Conservation (phyloP, 768 basidiomycete genomes). For the Boletus rubescentipes region DNA sequence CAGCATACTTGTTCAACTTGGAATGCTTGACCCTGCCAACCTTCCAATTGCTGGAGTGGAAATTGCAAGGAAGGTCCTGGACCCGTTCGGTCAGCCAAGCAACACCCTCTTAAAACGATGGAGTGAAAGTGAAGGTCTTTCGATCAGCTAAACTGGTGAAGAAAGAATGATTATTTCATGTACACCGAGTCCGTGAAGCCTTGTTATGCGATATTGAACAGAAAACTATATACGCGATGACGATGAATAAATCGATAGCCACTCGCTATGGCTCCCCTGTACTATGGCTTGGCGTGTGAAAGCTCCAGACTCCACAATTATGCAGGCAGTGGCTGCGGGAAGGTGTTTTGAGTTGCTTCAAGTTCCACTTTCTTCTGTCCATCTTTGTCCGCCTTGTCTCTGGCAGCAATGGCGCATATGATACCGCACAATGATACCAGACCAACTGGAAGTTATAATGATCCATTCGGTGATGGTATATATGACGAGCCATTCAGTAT, state of each 20-base stretch:
- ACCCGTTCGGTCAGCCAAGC: slow-evolving; percentile 42
- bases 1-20: slow-evolving; percentile 44
- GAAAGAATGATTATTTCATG: background rate
- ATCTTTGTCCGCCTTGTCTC: slow-evolving; percentile 19
- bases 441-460: slow-evolving; percentile 14
- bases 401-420: slow-evolving; percentile 26
- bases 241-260: no score
- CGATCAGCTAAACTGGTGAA: slow-evolving; percentile 19
- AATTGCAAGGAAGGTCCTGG: slow-evolving; percentile 38
- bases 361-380: background rate
- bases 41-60: slow-evolving; percentile 43
- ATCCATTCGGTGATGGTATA: slow-evolving; percentile 29
- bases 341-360: background rate
- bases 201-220: background rate
- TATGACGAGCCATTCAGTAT: slow-evolving; percentile 23
- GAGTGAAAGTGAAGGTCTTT: slow-evolving; percentile 37
- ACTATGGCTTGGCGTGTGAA: slow-evolving; percentile 22
- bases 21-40: slow-evolving; percentile 30
- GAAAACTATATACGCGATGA: no score
- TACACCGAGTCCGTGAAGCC: background rate
- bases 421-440: slow-evolving; percentile 7
- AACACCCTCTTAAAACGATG: slow-evolving; percentile 38
- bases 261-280: no score
- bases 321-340: background rate
- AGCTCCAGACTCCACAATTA: background rate